Evolutionary conservation across 495 filamentous ascomycete genomes (phyloP).

Genomic region (Penicillium herquei): DNA sequence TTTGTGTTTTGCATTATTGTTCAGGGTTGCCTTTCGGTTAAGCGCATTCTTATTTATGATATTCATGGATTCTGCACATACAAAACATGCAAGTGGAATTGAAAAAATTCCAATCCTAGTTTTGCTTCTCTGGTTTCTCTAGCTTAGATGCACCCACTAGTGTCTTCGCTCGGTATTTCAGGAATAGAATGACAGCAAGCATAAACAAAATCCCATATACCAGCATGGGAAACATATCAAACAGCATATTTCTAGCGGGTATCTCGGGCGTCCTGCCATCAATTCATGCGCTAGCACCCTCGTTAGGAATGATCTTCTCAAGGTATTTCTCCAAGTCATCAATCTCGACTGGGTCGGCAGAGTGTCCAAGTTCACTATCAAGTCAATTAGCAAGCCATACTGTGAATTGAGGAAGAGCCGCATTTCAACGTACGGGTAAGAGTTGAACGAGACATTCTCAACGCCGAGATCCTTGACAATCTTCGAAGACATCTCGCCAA

Average conservation of each 20-base stretch:
- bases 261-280: constrained; percentile 1
- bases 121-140: constrained; percentile 2
- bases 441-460: constrained; percentile 68
- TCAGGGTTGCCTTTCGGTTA: neutral
- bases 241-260: constrained; percentile 1
- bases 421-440: constrained; percentile 62
- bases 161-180: neutral
- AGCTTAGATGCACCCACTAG: no score
- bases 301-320: constrained; percentile 56
- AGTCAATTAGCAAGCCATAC: constrained; percentile 15
- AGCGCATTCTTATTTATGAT: neutral
- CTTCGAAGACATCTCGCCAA: constrained; percentile 65
- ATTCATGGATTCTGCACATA: neutral
- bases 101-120: neutral
- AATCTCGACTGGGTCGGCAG: constrained; percentile 75
- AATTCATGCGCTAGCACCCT: constrained; percentile 55
- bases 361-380: constrained; percentile 66
- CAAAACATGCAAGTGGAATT: neutral
- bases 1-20: neutral
- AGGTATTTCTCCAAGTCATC: constrained; percentile 81
- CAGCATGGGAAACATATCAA: constrained; percentile 20
- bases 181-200: constrained; percentile 43
- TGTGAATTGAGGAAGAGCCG: neutral
- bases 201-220: constrained; percentile 47
- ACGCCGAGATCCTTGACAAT: constrained; percentile 63